A percentile compares a stretch with the other conserved stretches of the same genome.
Conservation (phyloP, 768 basidiomycete genomes). For the Hygrophorus pudorinus region DNA sequence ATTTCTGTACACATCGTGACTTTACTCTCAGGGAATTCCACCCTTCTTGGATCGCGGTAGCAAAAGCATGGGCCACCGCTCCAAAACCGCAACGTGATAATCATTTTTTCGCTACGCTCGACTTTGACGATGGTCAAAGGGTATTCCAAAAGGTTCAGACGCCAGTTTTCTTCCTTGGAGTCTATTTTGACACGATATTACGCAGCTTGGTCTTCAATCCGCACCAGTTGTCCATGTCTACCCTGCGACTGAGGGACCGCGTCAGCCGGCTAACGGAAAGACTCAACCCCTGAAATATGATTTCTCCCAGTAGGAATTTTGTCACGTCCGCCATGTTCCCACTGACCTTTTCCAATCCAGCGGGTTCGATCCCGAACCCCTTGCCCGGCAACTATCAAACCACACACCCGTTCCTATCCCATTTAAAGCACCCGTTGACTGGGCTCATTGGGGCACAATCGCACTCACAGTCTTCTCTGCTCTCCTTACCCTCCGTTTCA, state of each 20-base stretch:
- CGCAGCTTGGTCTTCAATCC: slow-evolving; percentile 67
- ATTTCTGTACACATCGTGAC: not conserved
- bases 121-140: slow-evolving; percentile 68
- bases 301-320: slow-evolving; percentile 60
- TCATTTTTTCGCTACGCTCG: slow-evolving; percentile 90
- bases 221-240: slow-evolving; percentile 81
- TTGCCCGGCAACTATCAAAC: slow-evolving; percentile 65
- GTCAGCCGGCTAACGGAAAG: slow-evolving; percentile 46
- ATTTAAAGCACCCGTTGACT: slow-evolving; percentile 72
- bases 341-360: slow-evolving; percentile 28
- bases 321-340: not conserved
- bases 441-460: slow-evolving; percentile 43
- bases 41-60: slow-evolving; percentile 72
- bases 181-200: not conserved
- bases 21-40: slow-evolving; percentile 59
- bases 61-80: slow-evolving; percentile 69
- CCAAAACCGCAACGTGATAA: slow-evolving; percentile 52
- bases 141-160: slow-evolving; percentile 69
- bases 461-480: slow-evolving; percentile 36
- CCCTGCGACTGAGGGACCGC: slow-evolving; percentile 62
- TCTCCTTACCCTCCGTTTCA: slow-evolving; percentile 45
- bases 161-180: slow-evolving; percentile 2
- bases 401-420: slow-evolving; percentile 77
- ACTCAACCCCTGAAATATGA: slow-evolving; percentile 59
- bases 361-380: slow-evolving; percentile 70